These are phyloP conservation scores for Haplosporangium sp. DNA, from an alignment of 371 early-diverging fungal genomes.

Conservation along the genomic window DNA sequence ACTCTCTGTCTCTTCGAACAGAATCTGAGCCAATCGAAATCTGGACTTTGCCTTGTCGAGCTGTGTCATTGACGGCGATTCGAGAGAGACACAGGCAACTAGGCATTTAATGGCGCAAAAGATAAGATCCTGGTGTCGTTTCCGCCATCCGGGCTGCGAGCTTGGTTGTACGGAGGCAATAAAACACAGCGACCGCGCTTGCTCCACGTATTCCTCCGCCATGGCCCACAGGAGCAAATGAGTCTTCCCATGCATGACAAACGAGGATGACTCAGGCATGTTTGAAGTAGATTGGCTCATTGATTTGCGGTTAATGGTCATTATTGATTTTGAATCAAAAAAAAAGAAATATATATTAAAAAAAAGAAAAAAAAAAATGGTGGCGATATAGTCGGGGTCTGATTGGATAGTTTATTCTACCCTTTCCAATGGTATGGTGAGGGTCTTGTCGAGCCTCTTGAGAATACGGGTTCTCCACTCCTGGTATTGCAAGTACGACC, in stretches of 20 bases:
- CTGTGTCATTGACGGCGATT: slow-evolving; percentile 44
- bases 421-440: slow-evolving; percentile 1
- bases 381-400: neutral
- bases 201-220: slow-evolving; percentile 45
- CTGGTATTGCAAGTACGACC: slow-evolving; percentile 32
- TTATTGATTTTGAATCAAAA: neutral
- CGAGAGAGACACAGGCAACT: slow-evolving; percentile 28
- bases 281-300: neutral
- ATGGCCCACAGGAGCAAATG: slow-evolving; percentile 43
- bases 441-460: neutral
- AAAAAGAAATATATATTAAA: neutral
- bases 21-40: slow-evolving; percentile 39
- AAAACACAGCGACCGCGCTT: slow-evolving; percentile 42
- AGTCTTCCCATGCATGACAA: slow-evolving; percentile 33
- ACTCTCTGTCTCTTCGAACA: slow-evolving; percentile 52
- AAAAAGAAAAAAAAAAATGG: neutral
- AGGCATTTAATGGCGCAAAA: slow-evolving; percentile 42
- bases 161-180: slow-evolving; percentile 40
- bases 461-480: slow-evolving; percentile 42
- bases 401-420: neutral
- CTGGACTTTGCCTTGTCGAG: slow-evolving; percentile 50
- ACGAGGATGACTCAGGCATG: slow-evolving; percentile 5
- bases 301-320: slow-evolving; percentile 3
- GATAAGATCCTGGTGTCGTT: slow-evolving; percentile 36
- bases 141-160: slow-evolving; percentile 32